phyloP scores from a whole-genome alignment of 2,329 filamentous ascomycete genomes.

The Trichoderma pleuroti region DNA sequence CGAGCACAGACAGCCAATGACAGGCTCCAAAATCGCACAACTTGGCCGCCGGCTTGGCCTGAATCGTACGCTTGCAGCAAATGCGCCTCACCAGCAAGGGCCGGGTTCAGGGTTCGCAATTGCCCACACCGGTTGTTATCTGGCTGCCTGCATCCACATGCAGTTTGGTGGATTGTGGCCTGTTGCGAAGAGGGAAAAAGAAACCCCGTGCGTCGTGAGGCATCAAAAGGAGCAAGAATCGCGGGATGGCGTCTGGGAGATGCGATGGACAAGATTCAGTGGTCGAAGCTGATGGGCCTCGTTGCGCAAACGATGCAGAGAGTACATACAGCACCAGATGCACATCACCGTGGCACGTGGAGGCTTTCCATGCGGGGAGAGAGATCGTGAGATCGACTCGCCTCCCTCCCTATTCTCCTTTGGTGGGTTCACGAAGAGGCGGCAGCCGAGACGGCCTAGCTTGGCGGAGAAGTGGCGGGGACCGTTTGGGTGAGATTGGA shows the following conservation, averaged over 20 bases:
- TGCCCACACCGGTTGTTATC: background rate
- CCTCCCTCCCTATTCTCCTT: background rate
- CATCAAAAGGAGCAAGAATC: background rate
- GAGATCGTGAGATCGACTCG: slow-evolving; percentile 15
- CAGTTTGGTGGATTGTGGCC: slow-evolving; percentile 1
- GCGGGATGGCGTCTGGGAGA: background rate
- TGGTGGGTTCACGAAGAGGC: background rate
- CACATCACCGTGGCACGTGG: slow-evolving; percentile 10
- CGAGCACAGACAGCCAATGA: background rate
- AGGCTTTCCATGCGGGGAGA: slow-evolving; percentile 8
- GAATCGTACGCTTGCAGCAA: slow-evolving; percentile 13
- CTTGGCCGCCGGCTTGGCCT: background rate
- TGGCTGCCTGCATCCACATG: slow-evolving; percentile 2
- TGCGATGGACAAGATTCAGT: background rate
- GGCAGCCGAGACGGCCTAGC: background rate
- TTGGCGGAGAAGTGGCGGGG: slow-evolving; percentile 14
- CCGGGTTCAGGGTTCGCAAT: slow-evolving; percentile 3
- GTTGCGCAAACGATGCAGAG: background rate
- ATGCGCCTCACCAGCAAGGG: background rate
- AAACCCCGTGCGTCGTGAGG: background rate
- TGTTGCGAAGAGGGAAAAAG: background rate
- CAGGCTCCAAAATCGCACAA: background rate
- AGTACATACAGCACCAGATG: background rate
- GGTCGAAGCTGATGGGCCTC: background rate
- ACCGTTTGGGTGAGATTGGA: slow-evolving; percentile 8